Evolutionary conservation across 2,329 filamentous ascomycete species (phyloP), one percentile per base, ranked within the genome.

Genomic region (Phyllosticta paracitricarpa): DNA sequence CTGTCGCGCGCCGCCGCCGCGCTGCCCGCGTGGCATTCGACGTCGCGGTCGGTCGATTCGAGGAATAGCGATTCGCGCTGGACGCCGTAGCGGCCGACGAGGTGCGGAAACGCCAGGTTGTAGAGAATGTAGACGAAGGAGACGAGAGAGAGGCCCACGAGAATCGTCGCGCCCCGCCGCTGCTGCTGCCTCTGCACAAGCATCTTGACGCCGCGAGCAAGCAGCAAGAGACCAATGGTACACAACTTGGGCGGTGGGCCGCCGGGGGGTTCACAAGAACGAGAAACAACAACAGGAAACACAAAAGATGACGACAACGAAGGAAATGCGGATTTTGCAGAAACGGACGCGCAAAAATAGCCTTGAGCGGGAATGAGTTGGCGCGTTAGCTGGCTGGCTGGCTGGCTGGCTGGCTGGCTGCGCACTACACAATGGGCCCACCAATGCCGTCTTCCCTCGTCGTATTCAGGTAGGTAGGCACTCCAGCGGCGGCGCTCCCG

Each of bases 1-100:
- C 28, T 22, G 28, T 8, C 28, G 28, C 28, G 17, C 73, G 65
- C 28, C 69, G 65, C 40, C 2, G 14, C 19, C 19, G 19, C 19
- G 19, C 19, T n/a, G 12, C 14, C 17, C 6, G 40, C 1, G 40
- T 30, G n/a, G 40, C 40, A 48, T n/a, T 48, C 40, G 17, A 48
- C 40, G 40, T 48, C 40, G n/a, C n/a, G 12, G 40, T 48, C 40
- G 14, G 40, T n/a, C 40, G 40, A 48, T 17, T 48, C n/a, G 40
- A 48, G 40, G 14, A 48, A 48, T 5, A 48, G 40, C 5, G 14
- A 48, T 17, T n/a, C 40, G 17, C 40, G 14, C 6, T 48, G 40
- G 6, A n/a, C n/a, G 40, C 40, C 40, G 14, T 48, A 48, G 14
- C 40, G 17, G 17, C 40, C 40, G 14, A 48, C 40, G 40, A 48